Base-by-base conservation (phyloP, 2,329 filamentous ascomycete genomes). In the Pestalotiopsis sp. region DNA sequence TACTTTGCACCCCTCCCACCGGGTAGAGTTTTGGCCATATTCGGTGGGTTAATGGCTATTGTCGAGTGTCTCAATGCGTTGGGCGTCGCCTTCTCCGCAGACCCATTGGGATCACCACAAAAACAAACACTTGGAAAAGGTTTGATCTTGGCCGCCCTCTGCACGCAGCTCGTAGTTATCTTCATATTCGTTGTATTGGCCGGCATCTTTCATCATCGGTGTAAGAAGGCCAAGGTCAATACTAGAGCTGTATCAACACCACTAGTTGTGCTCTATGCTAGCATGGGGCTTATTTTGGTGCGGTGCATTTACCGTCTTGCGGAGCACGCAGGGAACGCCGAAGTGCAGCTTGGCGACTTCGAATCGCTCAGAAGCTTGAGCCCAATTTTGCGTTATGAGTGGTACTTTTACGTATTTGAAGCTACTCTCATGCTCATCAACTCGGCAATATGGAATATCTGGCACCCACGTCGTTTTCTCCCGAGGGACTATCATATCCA, bases 1-100 rank as follows among this genome's bases (percentile, higher is more conserved):
- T 87, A 89, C 73, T 82, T 85, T 66, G 82, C 89, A 0, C 89
- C 89, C 0, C 75, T 88, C 17, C 80, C 83, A 14, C 82, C 85
- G 0, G 78, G 78, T 67, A 78, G 78, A 20, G 83, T 87, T 25
- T 72, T 86, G 12, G 73, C 78, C 3, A 84, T 79, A 2, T 88
- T 89, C 68, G 83, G 83, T 17, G 78, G 76, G 3, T 73, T 88
- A 2, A 83, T 83, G 69, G 72, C 70, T 0, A 23, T 86, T 0
- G 80, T 88, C 66, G 86, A 88, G 68, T 68, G 75, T 0, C 75
- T 87, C 20, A 85, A 85, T 72, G 79, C 77, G 2, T 73, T 84
- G 17, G 84, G 84, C 12, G 83, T 83, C 3, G 72, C 81, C 3
- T 71, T 82, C 27, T 67, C 78, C 20, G 74, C 82, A 4, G 85